Percentiles rank a stretch among this genome's conserved stretches.
These are phyloP conservation scores for Chrysoporthe austroafricana DNA, from an alignment of 2,329 filamentous ascomycete species.

Conservation along the genomic window DNA sequence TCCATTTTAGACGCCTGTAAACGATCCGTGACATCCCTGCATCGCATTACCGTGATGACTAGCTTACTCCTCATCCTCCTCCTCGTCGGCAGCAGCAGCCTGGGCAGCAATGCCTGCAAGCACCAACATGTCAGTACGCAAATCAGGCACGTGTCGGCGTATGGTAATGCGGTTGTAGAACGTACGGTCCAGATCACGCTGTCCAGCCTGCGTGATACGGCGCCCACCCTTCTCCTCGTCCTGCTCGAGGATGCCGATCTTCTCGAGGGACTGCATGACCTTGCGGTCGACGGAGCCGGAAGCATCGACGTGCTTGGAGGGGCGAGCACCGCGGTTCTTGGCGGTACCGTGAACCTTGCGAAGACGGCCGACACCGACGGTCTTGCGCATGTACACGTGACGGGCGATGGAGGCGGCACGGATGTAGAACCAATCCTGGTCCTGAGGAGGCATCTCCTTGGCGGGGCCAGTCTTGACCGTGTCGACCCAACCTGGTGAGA, in stretches of 20 bases:
- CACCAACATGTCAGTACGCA: neutral
- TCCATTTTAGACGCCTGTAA: slow-evolving; percentile 30
- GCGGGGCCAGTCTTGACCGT: slow-evolving; percentile 97
- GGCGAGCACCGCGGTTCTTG: slow-evolving; percentile 95
- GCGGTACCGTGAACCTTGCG: slow-evolving; percentile 94
- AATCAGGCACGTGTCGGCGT: too few relatives aligned
- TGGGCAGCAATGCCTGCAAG: slow-evolving; percentile 74
- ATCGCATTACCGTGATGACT: slow-evolving; percentile 20
- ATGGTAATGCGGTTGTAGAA: slow-evolving; percentile 20
- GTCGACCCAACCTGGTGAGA: slow-evolving; percentile 85
- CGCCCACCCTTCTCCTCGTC: slow-evolving; percentile 99
- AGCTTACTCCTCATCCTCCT: slow-evolving; percentile 69
- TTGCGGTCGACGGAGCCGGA: slow-evolving; percentile 96
- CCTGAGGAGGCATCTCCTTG: slow-evolving; percentile 97
- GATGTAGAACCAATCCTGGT: slow-evolving; percentile 94
- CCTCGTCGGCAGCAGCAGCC: slow-evolving; percentile 73
- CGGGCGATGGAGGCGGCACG: slow-evolving; percentile 94
- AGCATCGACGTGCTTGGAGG: slow-evolving; percentile 94
- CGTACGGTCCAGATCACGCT: slow-evolving; percentile 95
- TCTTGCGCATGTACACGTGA: slow-evolving; percentile 99
- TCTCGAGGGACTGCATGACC: slow-evolving; percentile 95
- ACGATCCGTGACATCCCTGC: slow-evolving; percentile 24
- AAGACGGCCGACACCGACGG: slow-evolving; percentile 95
- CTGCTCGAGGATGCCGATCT: slow-evolving; percentile 97
- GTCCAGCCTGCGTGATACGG: slow-evolving; percentile 95